A percentile compares a stretch with the other conserved stretches of the same genome.
These are phyloP conservation scores for Phytophthora aleatoria DNA, from an alignment of 352 stramenopile species.

Conservation along the genomic window DNA sequence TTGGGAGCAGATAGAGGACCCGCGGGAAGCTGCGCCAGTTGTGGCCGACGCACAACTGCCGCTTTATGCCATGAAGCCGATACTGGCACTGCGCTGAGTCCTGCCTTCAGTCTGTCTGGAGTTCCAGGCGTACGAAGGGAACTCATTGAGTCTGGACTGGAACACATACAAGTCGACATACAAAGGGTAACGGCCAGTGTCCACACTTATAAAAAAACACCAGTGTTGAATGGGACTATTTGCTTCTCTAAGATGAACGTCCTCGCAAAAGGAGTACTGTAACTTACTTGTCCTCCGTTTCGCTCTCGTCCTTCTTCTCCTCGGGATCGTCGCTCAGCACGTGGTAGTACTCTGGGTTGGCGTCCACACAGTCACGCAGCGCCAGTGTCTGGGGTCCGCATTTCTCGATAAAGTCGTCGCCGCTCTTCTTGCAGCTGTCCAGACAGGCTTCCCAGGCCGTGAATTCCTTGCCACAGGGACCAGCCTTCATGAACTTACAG, in stretches of 20 bases:
- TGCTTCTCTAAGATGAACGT: conserved; percentile 29
- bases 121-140: neutral
- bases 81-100: neutral
- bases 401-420: conserved; percentile 80
- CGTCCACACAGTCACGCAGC: conserved; percentile 86
- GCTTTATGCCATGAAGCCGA: conserved; percentile 16
- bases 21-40: conserved; percentile 15
- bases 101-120: conserved; percentile 6
- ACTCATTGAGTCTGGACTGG: conserved; percentile 6
- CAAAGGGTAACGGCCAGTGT: conserved; percentile 27
- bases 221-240: conserved; percentile 23
- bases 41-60: conserved; percentile 6
- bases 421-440: conserved; percentile 70
- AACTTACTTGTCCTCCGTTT: conserved; percentile 28
- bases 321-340: conserved; percentile 76
- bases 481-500: conserved; percentile 92
- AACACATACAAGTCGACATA: neutral
- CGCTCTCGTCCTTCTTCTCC: conserved; percentile 14
- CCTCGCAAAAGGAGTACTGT: conserved; percentile 8
- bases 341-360: conserved; percentile 89
- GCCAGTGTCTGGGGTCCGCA: conserved; percentile 78
- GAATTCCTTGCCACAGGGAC: conserved; percentile 81
- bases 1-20: conserved; percentile 16
- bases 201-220: conserved; percentile 24
- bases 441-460: conserved; percentile 85